Base-by-base conservation (phyloP, 116 monocot species). In the Phalaenopsis hybrid region DNA sequence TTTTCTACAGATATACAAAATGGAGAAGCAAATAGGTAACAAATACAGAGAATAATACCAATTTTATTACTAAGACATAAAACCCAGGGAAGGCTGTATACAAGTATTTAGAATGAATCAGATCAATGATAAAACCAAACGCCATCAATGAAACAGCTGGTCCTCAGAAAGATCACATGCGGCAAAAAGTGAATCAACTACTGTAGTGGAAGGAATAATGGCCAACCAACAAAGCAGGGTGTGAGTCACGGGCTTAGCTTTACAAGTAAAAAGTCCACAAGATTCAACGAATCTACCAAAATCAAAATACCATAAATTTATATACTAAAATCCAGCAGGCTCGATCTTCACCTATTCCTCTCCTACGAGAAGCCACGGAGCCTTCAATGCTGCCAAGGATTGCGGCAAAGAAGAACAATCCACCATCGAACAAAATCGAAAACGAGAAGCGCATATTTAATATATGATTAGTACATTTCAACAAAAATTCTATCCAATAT, bases 171-270 rank as follows among this genome's bases (percentile, higher is more conserved):
- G 23, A 77, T 77, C 28, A 77, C 77, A 51, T 25, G 77, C 28
- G 23, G 51, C 23, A 77, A 25, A 28, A 77, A 50, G 77, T 50
- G 52, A 77, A 77, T 50, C 77, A 51, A 44, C 77, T 15, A 51
- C 51, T 51, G 52, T 18, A 77, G 77, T 25, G 51, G 51, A 45
- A 17, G 7, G 46, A 77, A 11, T 51, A 51, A 77, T 77, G 48
- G 51, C 77, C 77, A 77, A 52, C 77, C 77, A 77, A 77, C 23
- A 51, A 81, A 74, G 51, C 70, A 72, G 51, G 34, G n/a, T 72
- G 69, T 52, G 52, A 55, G 20, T 81, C 81, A 81, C 81, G 74
- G 81, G 55, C 51, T 69, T 81, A 34, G 52, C 81, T 37, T 81
- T 50, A 52, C 50, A 81, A 73, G 52, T 73, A 37, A 72, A 68